These are phyloP conservation scores for Serendipita sp. DNA, from an alignment of 768 basidiomycete species.

Conservation along the genomic window DNA sequence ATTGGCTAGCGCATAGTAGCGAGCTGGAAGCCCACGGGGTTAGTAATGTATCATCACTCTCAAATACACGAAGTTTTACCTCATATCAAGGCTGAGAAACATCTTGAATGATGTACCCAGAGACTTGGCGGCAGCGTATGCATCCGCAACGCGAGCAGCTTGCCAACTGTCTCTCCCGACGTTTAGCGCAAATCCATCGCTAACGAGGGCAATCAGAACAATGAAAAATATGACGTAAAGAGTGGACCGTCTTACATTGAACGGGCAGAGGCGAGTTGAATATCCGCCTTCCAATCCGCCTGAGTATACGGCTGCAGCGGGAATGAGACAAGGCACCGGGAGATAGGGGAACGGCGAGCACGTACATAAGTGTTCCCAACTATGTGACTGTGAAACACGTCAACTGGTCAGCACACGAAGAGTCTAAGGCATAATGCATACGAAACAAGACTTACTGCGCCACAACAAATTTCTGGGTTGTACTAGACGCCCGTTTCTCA, in stretches of 20 bases:
- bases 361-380: conserved; percentile 43
- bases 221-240: not conserved
- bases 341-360: no score
- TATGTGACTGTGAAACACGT: conserved; percentile 17
- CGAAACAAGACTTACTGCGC: not conserved
- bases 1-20: conserved; percentile 34
- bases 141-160: conserved; percentile 34
- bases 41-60: no score
- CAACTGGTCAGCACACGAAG: no score
- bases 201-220: conserved; percentile 26
- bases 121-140: conserved; percentile 30
- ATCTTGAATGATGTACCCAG: conserved; percentile 36
- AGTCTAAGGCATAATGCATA: not conserved
- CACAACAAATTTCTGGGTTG: not conserved
- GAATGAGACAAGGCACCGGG: not conserved
- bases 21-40: conserved; percentile 17
- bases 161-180: conserved; percentile 53
- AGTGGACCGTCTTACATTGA: not conserved
- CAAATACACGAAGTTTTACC: not conserved
- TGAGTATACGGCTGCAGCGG: conserved; percentile 28
- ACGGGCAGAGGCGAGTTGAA: conserved; percentile 31
- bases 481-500: not conserved
- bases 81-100: conserved; percentile 60
- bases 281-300: conserved; percentile 29
- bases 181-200: conserved; percentile 56